Evolutionary conservation across 163 green algal genomes (phyloP), one percentile per base, ranked within the genome.

Genomic region (Scenedesmus sp.): DNA sequence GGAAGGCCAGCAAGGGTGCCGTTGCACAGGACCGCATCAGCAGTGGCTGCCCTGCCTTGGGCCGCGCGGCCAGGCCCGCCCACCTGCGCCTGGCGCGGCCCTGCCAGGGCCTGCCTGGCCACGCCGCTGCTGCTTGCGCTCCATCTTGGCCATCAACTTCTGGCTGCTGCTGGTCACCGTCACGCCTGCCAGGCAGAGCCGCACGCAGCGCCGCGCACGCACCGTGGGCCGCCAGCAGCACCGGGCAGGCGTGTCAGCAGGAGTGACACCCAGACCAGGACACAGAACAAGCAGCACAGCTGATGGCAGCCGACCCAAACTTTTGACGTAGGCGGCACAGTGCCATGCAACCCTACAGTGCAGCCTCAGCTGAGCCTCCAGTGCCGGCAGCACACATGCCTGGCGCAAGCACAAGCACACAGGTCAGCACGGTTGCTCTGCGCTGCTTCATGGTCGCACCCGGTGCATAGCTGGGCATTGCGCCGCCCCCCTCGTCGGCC

Each of bases 101-200:
- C 30, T n/a, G 56, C 51, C 86, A 20, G 18, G 40, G 18, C 24
- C 59, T 24, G 53, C 80, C 5, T 26, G 49, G 35, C 76, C 37
- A 7, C 85, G 83, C 81, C 95, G 89, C 82, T 94, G 91, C 61
- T 95, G 95, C 93, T 97, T 98, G 83, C 95, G 92, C 86, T 95
- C 93, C 90, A 96, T 81, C 92, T 97, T 96, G 22, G 90, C 76
- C 68, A 96, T 92, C 83, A 94, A 68, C 89, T 96, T 96, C 72
- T 95, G 89, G 33, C 84, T 93, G n/a, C 84, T 90, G 15, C 88
- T 93, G 43, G 72, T 92, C 56, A 93, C 88, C 20, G 86, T 94
- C 35, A 93, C 92, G 61, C 59, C 49, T 59, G 82, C 22, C 6
- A 33, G 3, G 33, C 59, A 33, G 59, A 9, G 20, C 22, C 9